These are phyloP conservation scores for Magnusiomyces magnusii DNA, from an alignment of 1,139 yeast genomes.

Conservation along the genomic window DNA sequence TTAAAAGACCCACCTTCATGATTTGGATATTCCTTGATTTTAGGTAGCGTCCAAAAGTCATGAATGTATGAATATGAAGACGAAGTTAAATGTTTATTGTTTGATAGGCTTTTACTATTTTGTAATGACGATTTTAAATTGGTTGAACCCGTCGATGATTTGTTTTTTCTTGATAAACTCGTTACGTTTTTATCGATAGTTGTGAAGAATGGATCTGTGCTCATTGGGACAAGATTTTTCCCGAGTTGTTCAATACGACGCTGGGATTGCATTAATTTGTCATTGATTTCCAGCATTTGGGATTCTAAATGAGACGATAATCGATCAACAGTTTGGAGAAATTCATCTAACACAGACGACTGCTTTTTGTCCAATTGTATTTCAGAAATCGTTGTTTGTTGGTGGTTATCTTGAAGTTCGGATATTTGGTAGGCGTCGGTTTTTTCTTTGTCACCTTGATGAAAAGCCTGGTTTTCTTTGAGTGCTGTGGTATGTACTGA, in stretches of 20 bases:
- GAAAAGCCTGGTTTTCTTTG: too few relatives aligned
- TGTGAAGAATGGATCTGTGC: not conserved
- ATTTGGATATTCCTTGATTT: not conserved
- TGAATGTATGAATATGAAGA: too few relatives aligned
- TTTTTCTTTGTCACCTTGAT: too few relatives aligned
- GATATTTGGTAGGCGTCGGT: not conserved
- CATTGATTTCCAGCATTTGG: not conserved
- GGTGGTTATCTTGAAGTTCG: not conserved
- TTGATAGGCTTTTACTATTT: too few relatives aligned
- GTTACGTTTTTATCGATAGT: not conserved
- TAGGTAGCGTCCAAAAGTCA: not conserved
- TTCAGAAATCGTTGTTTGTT: not conserved
- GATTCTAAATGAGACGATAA: not conserved
- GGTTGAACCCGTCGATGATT: not conserved
- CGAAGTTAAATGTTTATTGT: too few relatives aligned
- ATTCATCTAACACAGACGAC: not conserved
- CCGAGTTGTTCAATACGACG: not conserved
- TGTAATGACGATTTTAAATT: too few relatives aligned
- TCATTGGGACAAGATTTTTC: not conserved
- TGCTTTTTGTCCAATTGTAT: not conserved
- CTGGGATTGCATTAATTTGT: not conserved
- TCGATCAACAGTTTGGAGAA: not conserved
- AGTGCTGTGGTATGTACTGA: too few relatives aligned
- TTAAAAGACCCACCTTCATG: not conserved
- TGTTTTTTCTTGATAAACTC: not conserved